Base-by-base conservation (phyloP, 2,329 filamentous ascomycete genomes). In the Pseudofabraea citricarpa region DNA sequence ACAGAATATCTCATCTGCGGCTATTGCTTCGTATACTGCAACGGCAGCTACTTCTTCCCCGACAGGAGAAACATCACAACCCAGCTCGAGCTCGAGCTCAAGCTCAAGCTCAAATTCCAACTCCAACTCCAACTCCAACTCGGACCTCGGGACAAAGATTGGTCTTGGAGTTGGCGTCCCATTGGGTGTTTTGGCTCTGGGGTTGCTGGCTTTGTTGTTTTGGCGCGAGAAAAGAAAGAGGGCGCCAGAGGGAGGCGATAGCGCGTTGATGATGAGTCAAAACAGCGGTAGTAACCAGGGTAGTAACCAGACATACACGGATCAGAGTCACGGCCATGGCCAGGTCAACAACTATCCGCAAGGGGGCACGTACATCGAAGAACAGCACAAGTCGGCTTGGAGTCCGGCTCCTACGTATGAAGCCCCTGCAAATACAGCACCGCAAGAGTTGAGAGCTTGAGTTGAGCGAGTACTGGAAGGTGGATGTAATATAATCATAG, bases 101-200 rank as follows among this genome's bases (percentile, higher is more conserved):
- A 32, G 10, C 9, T 32, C 29, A 15, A 12, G 29, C 10, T 32
- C 20, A 37, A 10, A n/a, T 3, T 12, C 27, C 4, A 31, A 12
- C 27, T 6, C 27, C 4, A 15, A 12, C 27, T 5, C 27, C 27
- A 12, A 31, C 13, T 31, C 13, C 3, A 33, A 46, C 15, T 21
- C 24, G 6, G 38, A 46, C 18, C 20, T 50, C 10, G 51, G 44
- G 20, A 51, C 44, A 16, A 53, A 49, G 37, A 23, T 53, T n/a
- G 46, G 48, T 3, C 19, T 53, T 4, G 50, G 50, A n/a, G 45
- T 51, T 9, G 50, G 48, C 6, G 40, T 51, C 5, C 50, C 48
- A 20, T 45, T 53, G 3, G 46, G 48, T 8, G 40, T 51, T 10
- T 37, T 53, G 19, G 51, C 44, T 5, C 20, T 44, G 13, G 51